Percentiles rank a stretch among this genome's conserved stretches.
These are phyloP conservation scores for Globisporangium apiculatum DNA, from an alignment of 352 stramenopile genomes.

Conservation along the genomic window DNA sequence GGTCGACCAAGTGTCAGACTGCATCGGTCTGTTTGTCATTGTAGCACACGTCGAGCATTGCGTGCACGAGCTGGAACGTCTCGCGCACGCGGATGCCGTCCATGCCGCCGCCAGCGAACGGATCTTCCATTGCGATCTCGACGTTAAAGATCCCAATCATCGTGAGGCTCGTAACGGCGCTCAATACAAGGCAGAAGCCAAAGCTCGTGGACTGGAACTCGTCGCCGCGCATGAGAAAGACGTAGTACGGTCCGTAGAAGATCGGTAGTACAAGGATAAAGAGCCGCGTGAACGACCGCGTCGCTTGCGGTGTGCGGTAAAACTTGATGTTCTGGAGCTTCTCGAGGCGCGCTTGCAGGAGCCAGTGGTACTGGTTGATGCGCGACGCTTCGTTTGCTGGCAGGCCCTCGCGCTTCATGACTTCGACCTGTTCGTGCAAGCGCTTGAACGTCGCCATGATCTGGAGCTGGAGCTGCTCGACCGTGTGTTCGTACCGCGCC, in stretches of 20 bases:
- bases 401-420: slow-evolving; percentile 62
- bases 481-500: slow-evolving; percentile 25
- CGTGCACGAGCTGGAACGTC: slow-evolving; percentile 38
- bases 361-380: slow-evolving; percentile 87
- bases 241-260: slow-evolving; percentile 87
- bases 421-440: slow-evolving; percentile 69
- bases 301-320: slow-evolving; percentile 83
- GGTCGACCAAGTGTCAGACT: neutral
- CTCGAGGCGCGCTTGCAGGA: slow-evolving; percentile 75
- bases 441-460: slow-evolving; percentile 49
- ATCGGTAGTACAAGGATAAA: slow-evolving; percentile 81
- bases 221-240: slow-evolving; percentile 59
- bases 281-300: slow-evolving; percentile 74
- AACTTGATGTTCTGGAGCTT: slow-evolving; percentile 85
- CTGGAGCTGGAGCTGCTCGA: slow-evolving; percentile 46
- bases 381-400: slow-evolving; percentile 82
- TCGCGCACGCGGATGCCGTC: slow-evolving; percentile 62
- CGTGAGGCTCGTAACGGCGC: slow-evolving; percentile 67
- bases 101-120: slow-evolving; percentile 59
- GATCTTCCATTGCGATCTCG: slow-evolving; percentile 77
- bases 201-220: slow-evolving; percentile 57
- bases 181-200: slow-evolving; percentile 67
- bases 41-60: slow-evolving; percentile 51
- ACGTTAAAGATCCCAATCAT: slow-evolving; percentile 89
- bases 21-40: slow-evolving; percentile 7